Percentiles rank a stretch among this genome's conserved stretches.
Evolutionary conservation across 2,329 filamentous ascomycete species (phyloP).

Genomic region (Neofusicoccum parvum): DNA sequence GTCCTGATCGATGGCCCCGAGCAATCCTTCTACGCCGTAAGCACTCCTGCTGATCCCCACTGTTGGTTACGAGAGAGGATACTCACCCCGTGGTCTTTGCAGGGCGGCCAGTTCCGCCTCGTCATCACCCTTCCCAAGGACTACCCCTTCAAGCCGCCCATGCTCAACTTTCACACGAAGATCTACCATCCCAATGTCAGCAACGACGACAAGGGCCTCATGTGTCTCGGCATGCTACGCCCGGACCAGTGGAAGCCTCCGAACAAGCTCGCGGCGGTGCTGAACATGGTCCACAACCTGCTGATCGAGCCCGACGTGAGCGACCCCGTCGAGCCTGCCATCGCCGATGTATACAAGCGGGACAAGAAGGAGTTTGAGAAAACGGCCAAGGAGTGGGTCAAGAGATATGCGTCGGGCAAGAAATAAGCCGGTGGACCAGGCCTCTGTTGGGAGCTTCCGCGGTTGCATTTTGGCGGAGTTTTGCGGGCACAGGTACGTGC

Average conservation of each 20-base stretch:
- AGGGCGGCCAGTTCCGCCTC: constrained; percentile 75
- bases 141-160: constrained; percentile 89
- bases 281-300: constrained; percentile 74
- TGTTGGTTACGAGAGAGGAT: constrained; percentile 22
- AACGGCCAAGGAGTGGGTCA: constrained; percentile 72
- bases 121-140: constrained; percentile 72
- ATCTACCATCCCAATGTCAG: constrained; percentile 96
- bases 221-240: constrained; percentile 84
- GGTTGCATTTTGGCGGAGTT: constrained; percentile 18
- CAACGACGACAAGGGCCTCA: constrained; percentile 80
- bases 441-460: background rate
- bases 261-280: constrained; percentile 72
- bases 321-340: constrained; percentile 82
- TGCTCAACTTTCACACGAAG: constrained; percentile 79
- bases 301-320: constrained; percentile 82
- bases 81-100: constrained; percentile 1
- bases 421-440: background rate
- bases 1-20: constrained; percentile 67
- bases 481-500: constrained; percentile 4
- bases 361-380: constrained; percentile 71
- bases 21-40: constrained; percentile 65
- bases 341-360: constrained; percentile 80
- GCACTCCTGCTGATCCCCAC: constrained; percentile 28
- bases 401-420: constrained; percentile 65
- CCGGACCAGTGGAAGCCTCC: constrained; percentile 90